Percentiles rank a stretch among this genome's conserved stretches.
Evolutionary conservation across 495 filamentous ascomycete genomes (phyloP).

Genomic region (Terfezia boudieri): DNA sequence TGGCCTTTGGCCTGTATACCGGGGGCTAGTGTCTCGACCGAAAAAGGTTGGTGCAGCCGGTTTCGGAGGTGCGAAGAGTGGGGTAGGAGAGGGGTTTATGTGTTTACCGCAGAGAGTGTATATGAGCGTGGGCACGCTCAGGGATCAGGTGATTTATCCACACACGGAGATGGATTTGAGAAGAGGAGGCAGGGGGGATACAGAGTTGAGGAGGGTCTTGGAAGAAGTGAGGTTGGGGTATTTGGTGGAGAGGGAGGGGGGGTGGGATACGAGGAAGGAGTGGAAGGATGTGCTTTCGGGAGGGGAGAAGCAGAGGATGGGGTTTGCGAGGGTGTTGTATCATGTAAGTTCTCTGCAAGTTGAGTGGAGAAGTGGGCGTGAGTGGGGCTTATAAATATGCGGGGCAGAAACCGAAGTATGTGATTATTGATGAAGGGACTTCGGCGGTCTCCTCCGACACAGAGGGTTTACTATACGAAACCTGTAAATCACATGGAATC

Average conservation of each 20-base stretch:
- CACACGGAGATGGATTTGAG: slow-evolving; percentile 89
- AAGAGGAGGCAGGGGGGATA: slow-evolving; percentile 49
- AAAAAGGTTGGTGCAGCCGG: slow-evolving; percentile 22
- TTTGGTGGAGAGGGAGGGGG: slow-evolving; percentile 74
- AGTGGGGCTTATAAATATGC: neutral
- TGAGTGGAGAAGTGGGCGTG: no score
- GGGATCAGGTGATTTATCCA: slow-evolving; percentile 96
- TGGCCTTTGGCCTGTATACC: slow-evolving; percentile 90
- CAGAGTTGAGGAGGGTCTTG: slow-evolving; percentile 48
- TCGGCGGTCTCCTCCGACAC: slow-evolving; percentile 85
- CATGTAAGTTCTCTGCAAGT: slow-evolving; percentile 30
- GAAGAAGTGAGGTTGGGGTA: slow-evolving; percentile 73
- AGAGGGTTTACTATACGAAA: slow-evolving; percentile 81
- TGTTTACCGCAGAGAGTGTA: slow-evolving; percentile 92
- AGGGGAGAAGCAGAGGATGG: slow-evolving; percentile 95
- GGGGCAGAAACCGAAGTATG: slow-evolving; percentile 51
- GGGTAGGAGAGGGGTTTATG: slow-evolving; percentile 85
- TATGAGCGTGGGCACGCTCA: slow-evolving; percentile 76
- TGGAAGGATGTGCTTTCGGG: slow-evolving; percentile 96
- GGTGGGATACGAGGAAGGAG: slow-evolving; percentile 89
- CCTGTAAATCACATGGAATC: slow-evolving; percentile 74
- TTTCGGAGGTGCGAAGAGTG: slow-evolving; percentile 6
- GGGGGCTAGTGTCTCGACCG: slow-evolving; percentile 70
- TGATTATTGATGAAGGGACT: slow-evolving; percentile 87
- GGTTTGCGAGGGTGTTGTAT: slow-evolving; percentile 72